Base-by-base conservation (phyloP, 2,329 filamentous ascomycete genomes). In the Beauveria brongniartii region DNA sequence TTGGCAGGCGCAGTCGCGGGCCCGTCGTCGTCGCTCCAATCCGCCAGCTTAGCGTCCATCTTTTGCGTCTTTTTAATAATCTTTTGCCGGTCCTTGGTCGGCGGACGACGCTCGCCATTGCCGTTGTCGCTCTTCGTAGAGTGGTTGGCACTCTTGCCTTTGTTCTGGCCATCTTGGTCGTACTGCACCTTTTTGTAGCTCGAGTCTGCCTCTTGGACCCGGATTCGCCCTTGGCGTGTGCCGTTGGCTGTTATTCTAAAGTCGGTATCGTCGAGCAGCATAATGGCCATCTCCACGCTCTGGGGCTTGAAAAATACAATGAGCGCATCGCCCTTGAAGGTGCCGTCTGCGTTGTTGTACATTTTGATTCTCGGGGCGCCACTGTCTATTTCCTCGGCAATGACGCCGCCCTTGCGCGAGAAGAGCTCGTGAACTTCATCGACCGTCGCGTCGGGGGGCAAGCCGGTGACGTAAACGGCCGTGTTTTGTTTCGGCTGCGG, bases 231-330 rank as follows among this genome's bases (percentile, higher is more conserved):
- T 34, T 77, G 76, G 5, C 72, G 69, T n/a, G 71, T 80, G 66
- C 68, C 88, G 73, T 72, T 77, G 2, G 78, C 63, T 0, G 77
- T 77, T 63, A 89, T 80, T 62, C 93, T 83, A 69, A 97, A 94
- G 66, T 92, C 86, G 5, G 88, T 89, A 68, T 92, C 90, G 72
- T 95, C 90, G 14, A 91, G 80, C 68, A 94, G 80, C 77, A 87
- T 85, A 65, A 93, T 89, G 50, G 91, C 91, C 77, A 92, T 88
- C 47, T 89, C 79, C 62, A 99, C 93, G n/a, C 90, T 95, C 70
- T 96, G 92, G 0, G 92, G 89, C 67, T 94, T 91, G 82, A 96
- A 97, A 76, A 95, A 99, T 41, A 97, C 90, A 59, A 99, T 80
- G 37, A 99, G 81, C 2, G 91, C 92, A 71, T 97, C 92, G 63